Percentiles rank a stretch among this genome's conserved stretches.
Evolutionary conservation across 345 rosid genomes (phyloP).

Genomic region (Sisymbrium irio): DNA sequence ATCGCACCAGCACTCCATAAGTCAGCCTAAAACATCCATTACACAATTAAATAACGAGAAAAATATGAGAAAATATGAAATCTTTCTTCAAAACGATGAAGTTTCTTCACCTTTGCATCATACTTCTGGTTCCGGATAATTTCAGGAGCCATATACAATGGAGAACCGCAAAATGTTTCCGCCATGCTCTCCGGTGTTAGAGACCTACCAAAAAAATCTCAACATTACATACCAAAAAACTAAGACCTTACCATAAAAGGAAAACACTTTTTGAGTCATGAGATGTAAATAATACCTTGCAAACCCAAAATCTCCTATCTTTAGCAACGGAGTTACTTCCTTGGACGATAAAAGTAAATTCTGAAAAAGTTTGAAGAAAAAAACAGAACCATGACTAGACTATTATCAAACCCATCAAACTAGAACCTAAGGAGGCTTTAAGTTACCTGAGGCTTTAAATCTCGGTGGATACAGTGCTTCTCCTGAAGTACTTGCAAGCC

Average conservation of each 20-base stretch:
- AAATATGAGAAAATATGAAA: background rate
- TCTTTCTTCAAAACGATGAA: background rate
- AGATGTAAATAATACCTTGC: conserved; percentile 53
- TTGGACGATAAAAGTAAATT: conserved; percentile 64
- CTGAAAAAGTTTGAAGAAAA: conserved; percentile 35
- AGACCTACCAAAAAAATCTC: conserved; percentile 43
- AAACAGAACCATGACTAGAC: conserved; percentile 1
- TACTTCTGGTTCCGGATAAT: conserved; percentile 73
- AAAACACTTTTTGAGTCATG: background rate
- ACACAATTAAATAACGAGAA: background rate
- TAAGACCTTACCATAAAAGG: conserved; percentile 8
- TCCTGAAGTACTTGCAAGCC: conserved; percentile 83
- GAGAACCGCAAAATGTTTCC: conserved; percentile 78
- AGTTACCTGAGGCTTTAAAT: conserved; percentile 80
- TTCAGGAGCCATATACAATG: conserved; percentile 91
- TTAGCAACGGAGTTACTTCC: conserved; percentile 52
- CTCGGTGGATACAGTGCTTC: conserved; percentile 77
- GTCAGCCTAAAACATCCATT: conserved; percentile 55
- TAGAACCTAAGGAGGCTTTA: background rate
- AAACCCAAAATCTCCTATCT: conserved; percentile 92
- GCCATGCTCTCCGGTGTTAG: conserved; percentile 66
- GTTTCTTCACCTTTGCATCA: conserved; percentile 74
- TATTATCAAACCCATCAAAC: background rate
- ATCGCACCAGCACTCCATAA: conserved; percentile 92
- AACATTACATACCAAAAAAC: conserved; percentile 1